Evolutionary conservation across 1,139 yeast species (phyloP).

Genomic region (Geotrichum bryndzae): DNA sequence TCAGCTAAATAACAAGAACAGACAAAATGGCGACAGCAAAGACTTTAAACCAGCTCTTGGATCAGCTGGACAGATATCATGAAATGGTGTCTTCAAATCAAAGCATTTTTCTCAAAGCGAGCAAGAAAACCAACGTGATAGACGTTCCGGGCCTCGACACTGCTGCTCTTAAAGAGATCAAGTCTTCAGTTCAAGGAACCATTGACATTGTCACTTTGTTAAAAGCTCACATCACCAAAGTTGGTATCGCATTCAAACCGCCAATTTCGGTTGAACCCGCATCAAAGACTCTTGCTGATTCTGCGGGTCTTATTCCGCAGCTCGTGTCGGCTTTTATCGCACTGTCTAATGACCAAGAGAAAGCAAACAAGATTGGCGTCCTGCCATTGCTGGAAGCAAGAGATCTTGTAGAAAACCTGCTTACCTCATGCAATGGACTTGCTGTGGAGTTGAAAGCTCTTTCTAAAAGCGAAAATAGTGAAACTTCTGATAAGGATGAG

Average conservation of each 20-base stretch:
- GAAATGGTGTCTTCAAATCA: not conserved
- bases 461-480: not conserved
- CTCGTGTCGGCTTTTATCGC: constrained; percentile 18
- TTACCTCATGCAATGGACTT: constrained; percentile 7
- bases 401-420: constrained; percentile 4
- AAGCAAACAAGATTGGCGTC: constrained; percentile 5
- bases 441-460: constrained; percentile 7
- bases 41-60: not conserved
- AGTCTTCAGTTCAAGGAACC: constrained; percentile 43
- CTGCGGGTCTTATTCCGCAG: constrained; percentile 36
- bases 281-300: constrained; percentile 46
- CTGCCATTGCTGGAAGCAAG: constrained; percentile 3
- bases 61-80: constrained; percentile 2
- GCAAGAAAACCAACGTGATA: constrained; percentile 1
- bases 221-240: constrained; percentile 74
- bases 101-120: constrained; percentile 1
- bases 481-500: not conserved
- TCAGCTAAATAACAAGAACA: not conserved
- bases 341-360: constrained; percentile 1
- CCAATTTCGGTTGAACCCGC: constrained; percentile 50
- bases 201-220: constrained; percentile 52
- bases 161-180: constrained; percentile 24
- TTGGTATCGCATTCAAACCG: constrained; percentile 70
- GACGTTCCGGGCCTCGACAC: not conserved
- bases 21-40: not conserved